Percentiles rank a stretch among this genome's conserved stretches.
Conservation (phyloP, 768 basidiomycete species). For the Cystofilobasidium bisporidii region DNA sequence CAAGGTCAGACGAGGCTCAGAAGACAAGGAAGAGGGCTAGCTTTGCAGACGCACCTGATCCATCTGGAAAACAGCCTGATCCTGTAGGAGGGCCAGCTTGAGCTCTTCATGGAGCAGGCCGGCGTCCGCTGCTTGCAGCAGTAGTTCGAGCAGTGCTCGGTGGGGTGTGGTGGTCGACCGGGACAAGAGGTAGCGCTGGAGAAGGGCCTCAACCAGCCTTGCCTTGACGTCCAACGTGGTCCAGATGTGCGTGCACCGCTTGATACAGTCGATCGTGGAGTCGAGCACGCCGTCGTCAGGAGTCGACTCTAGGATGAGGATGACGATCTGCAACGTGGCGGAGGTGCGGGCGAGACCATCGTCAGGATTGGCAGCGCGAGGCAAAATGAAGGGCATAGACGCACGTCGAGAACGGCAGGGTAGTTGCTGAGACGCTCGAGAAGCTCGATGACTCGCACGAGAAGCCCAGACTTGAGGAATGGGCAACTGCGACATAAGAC, state of each 20-base stretch:
- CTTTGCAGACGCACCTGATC: not conserved
- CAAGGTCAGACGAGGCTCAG: too few species aligned
- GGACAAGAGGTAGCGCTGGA: slow-evolving; percentile 19
- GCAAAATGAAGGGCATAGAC: not conserved
- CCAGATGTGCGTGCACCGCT: slow-evolving; percentile 21
- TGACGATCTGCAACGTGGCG: slow-evolving; percentile 15
- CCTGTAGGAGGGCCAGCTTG: slow-evolving; percentile 10
- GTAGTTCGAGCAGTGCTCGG: slow-evolving; percentile 9
- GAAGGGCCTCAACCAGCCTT: slow-evolving; percentile 16
- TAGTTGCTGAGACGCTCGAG: not conserved
- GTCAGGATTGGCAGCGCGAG: not conserved
- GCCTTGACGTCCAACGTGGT: slow-evolving; percentile 17
- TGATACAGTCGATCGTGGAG: slow-evolving; percentile 12
- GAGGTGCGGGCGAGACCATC: not conserved
- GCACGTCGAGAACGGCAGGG: not conserved
- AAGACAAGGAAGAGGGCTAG: too few species aligned
- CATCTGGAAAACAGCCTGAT: slow-evolving; percentile 15
- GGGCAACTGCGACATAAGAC: not conserved
- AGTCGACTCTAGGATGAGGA: slow-evolving; percentile 19
- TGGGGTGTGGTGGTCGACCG: not conserved
- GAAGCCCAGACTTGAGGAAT: not conserved
- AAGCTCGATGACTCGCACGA: not conserved
- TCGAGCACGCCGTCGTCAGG: not conserved
- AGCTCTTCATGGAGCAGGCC: slow-evolving; percentile 8
- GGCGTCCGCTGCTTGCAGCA: slow-evolving; percentile 6